Percentiles rank a stretch among this genome's conserved stretches.
phyloP scores from a whole-genome alignment of 2,329 filamentous ascomycete genomes.

The Aspergillus neoniger region DNA sequence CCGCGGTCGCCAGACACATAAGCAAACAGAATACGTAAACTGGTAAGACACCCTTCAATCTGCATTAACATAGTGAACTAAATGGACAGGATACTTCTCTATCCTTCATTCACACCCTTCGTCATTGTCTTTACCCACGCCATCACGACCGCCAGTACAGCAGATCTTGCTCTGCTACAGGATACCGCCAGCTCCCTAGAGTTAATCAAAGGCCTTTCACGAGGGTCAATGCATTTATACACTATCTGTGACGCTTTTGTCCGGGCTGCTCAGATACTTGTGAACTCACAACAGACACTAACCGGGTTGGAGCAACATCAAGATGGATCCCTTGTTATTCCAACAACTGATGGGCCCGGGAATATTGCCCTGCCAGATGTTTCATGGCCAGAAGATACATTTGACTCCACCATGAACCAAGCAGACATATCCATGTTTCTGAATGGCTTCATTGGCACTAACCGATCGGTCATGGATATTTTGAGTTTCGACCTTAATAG shows the following conservation, averaged over 20 bases:
- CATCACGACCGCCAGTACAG: slow-evolving; percentile 25
- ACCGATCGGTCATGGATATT: slow-evolving; percentile 30
- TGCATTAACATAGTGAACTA: background rate
- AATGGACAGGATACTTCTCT: slow-evolving; percentile 24
- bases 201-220: slow-evolving; percentile 24
- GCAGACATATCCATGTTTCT: slow-evolving; percentile 30
- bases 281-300: slow-evolving; percentile 25
- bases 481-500: slow-evolving; percentile 23
- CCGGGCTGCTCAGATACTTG: slow-evolving; percentile 26
- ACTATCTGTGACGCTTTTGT: slow-evolving; percentile 28
- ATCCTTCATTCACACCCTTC: slow-evolving; percentile 31
- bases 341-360: slow-evolving; percentile 16
- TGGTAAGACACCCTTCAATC: slow-evolving; percentile 16
- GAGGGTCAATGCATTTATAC: slow-evolving; percentile 23
- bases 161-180: slow-evolving; percentile 26
- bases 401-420: slow-evolving; percentile 25
- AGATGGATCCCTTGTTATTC: slow-evolving; percentile 27
- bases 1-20: slow-evolving; percentile 26
- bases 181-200: slow-evolving; percentile 26
- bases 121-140: slow-evolving; percentile 33
- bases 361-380: slow-evolving; percentile 29
- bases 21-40: slow-evolving; percentile 32
- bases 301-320: slow-evolving; percentile 25
- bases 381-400: slow-evolving; percentile 25
- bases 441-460: slow-evolving; percentile 31